A percentile compares a stretch with the other conserved stretches of the same genome.
Evolutionary conservation across 345 rosid genomes (phyloP).

Genomic region (thale cress (Arabidopsis thaliana)): DNA sequence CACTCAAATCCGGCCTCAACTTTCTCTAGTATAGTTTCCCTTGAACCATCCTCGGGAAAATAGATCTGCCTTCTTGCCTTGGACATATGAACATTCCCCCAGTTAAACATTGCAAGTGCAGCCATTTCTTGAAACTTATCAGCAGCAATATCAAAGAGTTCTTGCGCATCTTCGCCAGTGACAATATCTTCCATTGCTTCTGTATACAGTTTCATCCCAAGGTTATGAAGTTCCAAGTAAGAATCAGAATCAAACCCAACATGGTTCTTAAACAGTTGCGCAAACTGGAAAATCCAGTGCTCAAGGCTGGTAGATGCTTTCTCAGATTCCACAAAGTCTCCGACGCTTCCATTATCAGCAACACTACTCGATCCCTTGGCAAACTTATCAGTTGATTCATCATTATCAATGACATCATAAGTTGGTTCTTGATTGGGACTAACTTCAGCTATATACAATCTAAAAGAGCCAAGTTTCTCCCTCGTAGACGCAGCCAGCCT

Average conservation of each 20-base stretch:
- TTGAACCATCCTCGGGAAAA: conserved; percentile 66
- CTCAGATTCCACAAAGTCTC: conserved; percentile 50
- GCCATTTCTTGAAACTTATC: conserved; percentile 97
- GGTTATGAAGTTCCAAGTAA: conserved; percentile 80
- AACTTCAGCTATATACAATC: conserved; percentile 75
- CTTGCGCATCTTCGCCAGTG: conserved; percentile 82
- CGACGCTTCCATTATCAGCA: conserved; percentile 42
- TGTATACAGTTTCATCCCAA: conserved; percentile 88
- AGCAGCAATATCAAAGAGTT: conserved; percentile 76
- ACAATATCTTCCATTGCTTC: conserved; percentile 92
- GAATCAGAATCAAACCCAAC: conserved; percentile 96
- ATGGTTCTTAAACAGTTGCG: conserved; percentile 83
- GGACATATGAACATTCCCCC: conserved; percentile 96
- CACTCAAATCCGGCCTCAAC: conserved; percentile 69
- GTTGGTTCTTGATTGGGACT: conserved; percentile 77
- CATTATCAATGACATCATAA: conserved; percentile 57
- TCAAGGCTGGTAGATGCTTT: conserved; percentile 55
- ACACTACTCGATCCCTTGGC: conserved; percentile 43
- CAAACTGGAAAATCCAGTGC: conserved; percentile 91
- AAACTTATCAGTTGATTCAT: conserved; percentile 43
- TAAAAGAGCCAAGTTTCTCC: conserved; percentile 63
- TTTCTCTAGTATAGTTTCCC: conserved; percentile 62
- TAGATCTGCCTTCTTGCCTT: conserved; percentile 73
- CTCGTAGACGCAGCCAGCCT: conserved; percentile 61
- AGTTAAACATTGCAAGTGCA: conserved; percentile 87